phyloP scores from a whole-genome alignment of 176 grass and related monocot genomes.

The Neostapfia colusana region DNA sequence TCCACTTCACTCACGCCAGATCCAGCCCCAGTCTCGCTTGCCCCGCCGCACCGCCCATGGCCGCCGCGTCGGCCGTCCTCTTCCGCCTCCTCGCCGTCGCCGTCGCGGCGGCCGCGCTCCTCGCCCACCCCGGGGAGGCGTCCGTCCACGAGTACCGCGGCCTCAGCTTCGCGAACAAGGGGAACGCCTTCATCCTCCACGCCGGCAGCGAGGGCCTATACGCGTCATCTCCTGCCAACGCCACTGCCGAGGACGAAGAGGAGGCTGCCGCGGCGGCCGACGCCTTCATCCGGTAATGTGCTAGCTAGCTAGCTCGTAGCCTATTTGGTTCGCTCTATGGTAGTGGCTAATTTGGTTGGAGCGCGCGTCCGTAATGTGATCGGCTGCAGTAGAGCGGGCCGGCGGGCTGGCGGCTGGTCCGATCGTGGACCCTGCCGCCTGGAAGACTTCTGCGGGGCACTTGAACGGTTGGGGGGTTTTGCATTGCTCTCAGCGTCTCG shows the following conservation, averaged over 20 bases:
- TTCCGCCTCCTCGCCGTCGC: constrained; percentile 21
- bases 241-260: constrained; percentile 40
- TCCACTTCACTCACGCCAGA: constrained; percentile 46
- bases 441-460: not conserved
- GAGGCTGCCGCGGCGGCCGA: constrained; percentile 36
- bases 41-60: constrained; percentile 21
- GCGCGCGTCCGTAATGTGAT: not conserved
- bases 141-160: constrained; percentile 92
- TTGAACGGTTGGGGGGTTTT: not conserved
- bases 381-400: not conserved
- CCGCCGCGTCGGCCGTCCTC: constrained; percentile 29
- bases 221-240: constrained; percentile 46
- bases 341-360: constrained; percentile 2
- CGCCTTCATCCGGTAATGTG: constrained; percentile 89
- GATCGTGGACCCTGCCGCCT: constrained; percentile 33
- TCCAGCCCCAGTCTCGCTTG: constrained; percentile 54
- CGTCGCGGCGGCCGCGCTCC: constrained; percentile 20
- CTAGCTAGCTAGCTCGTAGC: constrained; percentile 4
- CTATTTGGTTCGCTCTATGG: not conserved
- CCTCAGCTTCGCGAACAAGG: constrained; percentile 64
- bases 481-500: too few relatives aligned
- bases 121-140: constrained; percentile 48
- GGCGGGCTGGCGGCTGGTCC: not conserved
- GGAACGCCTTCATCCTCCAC: constrained; percentile 93
- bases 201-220: constrained; percentile 98